These are phyloP conservation scores for Begonia peltatifolia DNA, from an alignment of 306 rosid species.

Conservation along the genomic window DNA sequence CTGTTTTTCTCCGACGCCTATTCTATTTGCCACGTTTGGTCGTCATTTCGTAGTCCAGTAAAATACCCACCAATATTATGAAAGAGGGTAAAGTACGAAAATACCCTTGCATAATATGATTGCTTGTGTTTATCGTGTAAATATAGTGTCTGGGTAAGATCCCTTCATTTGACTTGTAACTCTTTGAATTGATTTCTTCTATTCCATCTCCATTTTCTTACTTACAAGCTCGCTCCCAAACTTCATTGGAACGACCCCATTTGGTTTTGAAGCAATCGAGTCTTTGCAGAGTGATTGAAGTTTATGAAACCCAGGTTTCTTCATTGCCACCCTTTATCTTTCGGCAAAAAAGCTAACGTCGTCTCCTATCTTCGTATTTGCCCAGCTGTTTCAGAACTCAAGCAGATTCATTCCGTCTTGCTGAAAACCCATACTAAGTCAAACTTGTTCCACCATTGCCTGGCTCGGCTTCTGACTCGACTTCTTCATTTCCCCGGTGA, in stretches of 20 bases:
- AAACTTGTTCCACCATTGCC: constrained; percentile 13
- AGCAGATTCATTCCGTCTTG: constrained; percentile 32
- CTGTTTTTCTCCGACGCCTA: no score
- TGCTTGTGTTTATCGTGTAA: no score
- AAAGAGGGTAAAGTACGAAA: no score
- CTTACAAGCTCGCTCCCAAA: neutral
- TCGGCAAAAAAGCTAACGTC: neutral
- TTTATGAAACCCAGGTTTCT: constrained; percentile 9
- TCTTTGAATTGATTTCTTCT: no score
- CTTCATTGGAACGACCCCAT: no score
- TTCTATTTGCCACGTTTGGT: no score
- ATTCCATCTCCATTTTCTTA: neutral
- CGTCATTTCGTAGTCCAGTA: no score
- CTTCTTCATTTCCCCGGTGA: constrained; percentile 11
- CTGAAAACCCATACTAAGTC: constrained; percentile 27
- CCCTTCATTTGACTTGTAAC: no score
- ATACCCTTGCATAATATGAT: no score
- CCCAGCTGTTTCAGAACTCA: constrained; percentile 24
- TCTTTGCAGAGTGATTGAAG: neutral
- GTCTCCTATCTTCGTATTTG: constrained; percentile 13
- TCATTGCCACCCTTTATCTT: constrained; percentile 1
- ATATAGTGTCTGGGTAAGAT: no score
- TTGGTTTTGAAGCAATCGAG: no score
- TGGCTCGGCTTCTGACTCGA: constrained; percentile 20
- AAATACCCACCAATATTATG: no score